A percentile compares a stretch with the other conserved stretches of the same genome.
phyloP scores from a whole-genome alignment of 169 alveolate genomes.

The Haemoproteus tartakovskyi region DNA sequence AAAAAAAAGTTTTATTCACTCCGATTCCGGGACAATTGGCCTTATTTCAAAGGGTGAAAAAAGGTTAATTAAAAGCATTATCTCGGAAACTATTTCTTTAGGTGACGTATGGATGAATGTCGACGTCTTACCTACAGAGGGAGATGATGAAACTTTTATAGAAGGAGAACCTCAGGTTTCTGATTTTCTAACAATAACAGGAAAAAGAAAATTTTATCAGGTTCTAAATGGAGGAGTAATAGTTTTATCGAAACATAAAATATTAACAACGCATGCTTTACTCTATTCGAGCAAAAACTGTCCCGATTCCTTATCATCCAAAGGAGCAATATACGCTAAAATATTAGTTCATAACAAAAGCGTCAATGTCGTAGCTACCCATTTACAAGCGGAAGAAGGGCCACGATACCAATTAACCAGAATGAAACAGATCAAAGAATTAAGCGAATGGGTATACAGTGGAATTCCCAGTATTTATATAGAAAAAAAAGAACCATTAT shows the following conservation, averaged over 20 bases:
- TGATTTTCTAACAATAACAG: constrained; percentile 67
- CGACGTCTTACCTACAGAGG: too few species aligned
- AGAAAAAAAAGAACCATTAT: constrained; percentile 58
- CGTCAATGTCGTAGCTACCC: constrained; percentile 81
- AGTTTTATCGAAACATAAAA: constrained; percentile 69
- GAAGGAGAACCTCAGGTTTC: neutral
- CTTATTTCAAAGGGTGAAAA: too few species aligned
- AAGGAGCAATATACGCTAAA: constrained; percentile 83
- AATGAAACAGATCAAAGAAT: constrained; percentile 70
- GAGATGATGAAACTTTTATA: too few species aligned
- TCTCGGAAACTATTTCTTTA: too few species aligned
- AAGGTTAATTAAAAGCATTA: too few species aligned
- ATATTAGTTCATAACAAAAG: constrained; percentile 63
- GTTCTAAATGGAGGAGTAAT: constrained; percentile 72
- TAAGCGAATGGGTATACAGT: constrained; percentile 76
- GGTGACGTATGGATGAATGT: too few species aligned
- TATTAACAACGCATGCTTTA: constrained; percentile 71
- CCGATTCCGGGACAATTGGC: too few species aligned
- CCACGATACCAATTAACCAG: constrained; percentile 65
- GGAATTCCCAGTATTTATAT: constrained; percentile 61
- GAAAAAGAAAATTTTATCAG: constrained; percentile 62
- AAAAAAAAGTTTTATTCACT: too few species aligned
- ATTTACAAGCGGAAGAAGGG: constrained; percentile 77
- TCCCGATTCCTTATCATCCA: constrained; percentile 71
- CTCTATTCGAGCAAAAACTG: constrained; percentile 47